Conservation (phyloP, 2,329 filamentous ascomycete genomes). For the Hawksworthiomyces lignivorus region DNA sequence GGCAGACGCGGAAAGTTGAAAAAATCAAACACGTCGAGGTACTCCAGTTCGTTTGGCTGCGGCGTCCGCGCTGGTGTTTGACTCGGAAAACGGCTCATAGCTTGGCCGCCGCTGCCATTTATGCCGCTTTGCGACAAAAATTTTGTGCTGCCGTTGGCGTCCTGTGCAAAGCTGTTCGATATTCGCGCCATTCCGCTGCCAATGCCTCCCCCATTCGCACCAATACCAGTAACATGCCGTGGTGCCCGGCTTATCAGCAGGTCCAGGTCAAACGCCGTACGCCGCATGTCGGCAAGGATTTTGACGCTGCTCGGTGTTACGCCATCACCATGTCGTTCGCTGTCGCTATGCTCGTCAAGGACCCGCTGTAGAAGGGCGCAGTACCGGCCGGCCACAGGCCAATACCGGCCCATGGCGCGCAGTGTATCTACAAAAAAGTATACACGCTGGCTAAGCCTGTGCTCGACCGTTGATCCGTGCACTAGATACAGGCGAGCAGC, state of each 20-base stretch:
- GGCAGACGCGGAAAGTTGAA: constrained; percentile 81
- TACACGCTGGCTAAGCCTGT: constrained; percentile 72
- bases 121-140: too few relatives aligned
- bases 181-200: neutral
- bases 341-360: constrained; percentile 77
- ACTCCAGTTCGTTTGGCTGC: constrained; percentile 76
- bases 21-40: constrained; percentile 88
- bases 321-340: constrained; percentile 64
- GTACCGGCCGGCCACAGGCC: constrained; percentile 80
- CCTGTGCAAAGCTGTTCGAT: neutral
- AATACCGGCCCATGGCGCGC: constrained; percentile 70
- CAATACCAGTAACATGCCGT: constrained; percentile 29
- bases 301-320: constrained; percentile 75
- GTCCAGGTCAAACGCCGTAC: constrained; percentile 84
- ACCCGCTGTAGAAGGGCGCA: constrained; percentile 72
- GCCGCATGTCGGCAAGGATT: constrained; percentile 84
- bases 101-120: constrained; percentile 17
- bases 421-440: constrained; percentile 76
- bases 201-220: constrained; percentile 10
- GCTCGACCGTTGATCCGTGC: constrained; percentile 82
- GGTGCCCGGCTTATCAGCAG: constrained; percentile 82
- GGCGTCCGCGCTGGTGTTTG: constrained; percentile 59
- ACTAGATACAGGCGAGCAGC: constrained; percentile 80
- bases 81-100: constrained; percentile 39
- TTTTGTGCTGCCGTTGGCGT: constrained; percentile 12